These are phyloP conservation scores for Cladophialophora immunda DNA, from an alignment of 2,329 filamentous ascomycete genomes.

Conservation along the genomic window DNA sequence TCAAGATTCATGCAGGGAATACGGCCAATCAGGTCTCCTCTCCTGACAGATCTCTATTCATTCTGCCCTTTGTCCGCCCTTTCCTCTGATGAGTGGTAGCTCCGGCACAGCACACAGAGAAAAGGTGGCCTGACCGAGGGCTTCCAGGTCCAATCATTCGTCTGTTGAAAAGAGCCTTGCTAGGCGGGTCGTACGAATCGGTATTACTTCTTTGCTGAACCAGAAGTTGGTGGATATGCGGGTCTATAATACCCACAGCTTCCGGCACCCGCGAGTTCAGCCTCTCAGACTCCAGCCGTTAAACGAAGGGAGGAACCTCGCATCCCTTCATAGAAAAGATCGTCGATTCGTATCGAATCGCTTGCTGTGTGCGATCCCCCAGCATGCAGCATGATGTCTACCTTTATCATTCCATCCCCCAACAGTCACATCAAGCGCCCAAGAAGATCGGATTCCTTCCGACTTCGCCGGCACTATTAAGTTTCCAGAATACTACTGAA, in stretches of 20 bases:
- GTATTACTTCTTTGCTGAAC: not conserved
- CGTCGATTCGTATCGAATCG: not conserved
- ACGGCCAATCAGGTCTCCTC: not conserved
- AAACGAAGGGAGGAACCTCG: not conserved
- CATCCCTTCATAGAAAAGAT: not conserved
- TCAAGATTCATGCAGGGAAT: not conserved
- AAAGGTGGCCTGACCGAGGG: not conserved
- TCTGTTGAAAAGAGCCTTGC: not conserved
- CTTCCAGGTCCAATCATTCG: not conserved
- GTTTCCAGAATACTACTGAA: conserved; percentile 5
- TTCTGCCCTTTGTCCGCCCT: not conserved
- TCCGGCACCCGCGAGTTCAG: not conserved
- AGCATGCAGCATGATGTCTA: conserved; percentile 1
- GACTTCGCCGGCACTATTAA: conserved; percentile 1
- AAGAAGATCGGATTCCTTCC: conserved; percentile 3
- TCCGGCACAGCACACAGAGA: not conserved
- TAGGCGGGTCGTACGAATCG: not conserved
- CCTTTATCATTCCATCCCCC: not conserved
- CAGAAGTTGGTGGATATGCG: not conserved
- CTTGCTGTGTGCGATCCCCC: not conserved
- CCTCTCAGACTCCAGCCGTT: no score
- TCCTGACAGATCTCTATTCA: not conserved
- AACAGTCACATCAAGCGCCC: not conserved
- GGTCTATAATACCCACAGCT: not conserved
- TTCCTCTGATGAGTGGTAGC: not conserved